Evolutionary conservation across 2,329 filamentous ascomycete genomes (phyloP), one percentile per base, ranked within the genome.

Genomic region (Byssochlamys sp.): DNA sequence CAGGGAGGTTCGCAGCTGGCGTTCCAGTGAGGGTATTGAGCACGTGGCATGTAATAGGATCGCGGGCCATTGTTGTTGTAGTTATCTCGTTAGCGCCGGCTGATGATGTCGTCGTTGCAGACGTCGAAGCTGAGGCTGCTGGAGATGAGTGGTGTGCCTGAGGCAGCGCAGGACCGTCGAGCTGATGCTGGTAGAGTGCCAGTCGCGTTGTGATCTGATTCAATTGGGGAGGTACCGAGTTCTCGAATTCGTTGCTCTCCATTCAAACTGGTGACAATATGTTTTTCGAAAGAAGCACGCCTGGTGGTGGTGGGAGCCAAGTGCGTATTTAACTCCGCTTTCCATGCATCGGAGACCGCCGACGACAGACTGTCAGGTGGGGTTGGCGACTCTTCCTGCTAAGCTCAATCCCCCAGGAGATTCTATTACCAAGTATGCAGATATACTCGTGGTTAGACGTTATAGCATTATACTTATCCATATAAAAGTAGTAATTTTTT

Each of bases 41-140:
- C 56, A 77, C 74, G 61, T 79, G 77, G 59, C 77, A 79, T 60
- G 77, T 79, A 59, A 79, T 78, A 25, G 76, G 77, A 58, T 77
- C 74, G 64, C 72, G 73, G 59, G 71, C 66, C 71, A 73, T 74
- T 56, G 58, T 59, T 54, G 62, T 54, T 24, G 59, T 59, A 35
- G 55, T 26, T 24, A 53, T 59, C 19, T 2, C 10, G 10, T 11
- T 54, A 53, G 59, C 55, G 45, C 49, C 53, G 53, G 58, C 26
- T 57, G 55, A 57, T 52, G 61, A 54, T 55, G 53, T 52, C 27
- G 45, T 35, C 56, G 57, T 57, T 60, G 60, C 39, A 63, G 59
- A 35, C 59, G 51, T 51, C 31, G 52, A 52, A 24, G 54, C 12
- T 29, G 24, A 52, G n/a, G 54, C 12, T 29, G 24, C 19, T 29